Conservation (phyloP, 768 basidiomycete species). For the Butyriboletus loyo region DNA sequence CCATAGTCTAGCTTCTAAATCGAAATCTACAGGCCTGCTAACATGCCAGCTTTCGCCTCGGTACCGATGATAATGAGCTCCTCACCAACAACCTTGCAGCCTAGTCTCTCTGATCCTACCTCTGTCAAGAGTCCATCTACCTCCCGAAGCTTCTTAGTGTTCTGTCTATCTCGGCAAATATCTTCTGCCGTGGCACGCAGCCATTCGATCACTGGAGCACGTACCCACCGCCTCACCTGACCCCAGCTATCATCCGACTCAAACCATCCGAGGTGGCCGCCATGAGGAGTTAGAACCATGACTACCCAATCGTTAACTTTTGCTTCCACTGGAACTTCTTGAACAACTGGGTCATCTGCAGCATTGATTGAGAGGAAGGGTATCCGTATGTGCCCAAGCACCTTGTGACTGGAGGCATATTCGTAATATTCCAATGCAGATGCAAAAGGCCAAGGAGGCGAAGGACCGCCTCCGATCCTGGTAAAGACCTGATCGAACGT, state of each 20-base stretch:
- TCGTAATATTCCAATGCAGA: constrained; percentile 46
- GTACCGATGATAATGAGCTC: constrained; percentile 53
- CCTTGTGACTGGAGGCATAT: constrained; percentile 58
- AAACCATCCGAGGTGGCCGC: constrained; percentile 87
- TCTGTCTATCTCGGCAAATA: constrained; percentile 37
- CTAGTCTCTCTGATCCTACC: constrained; percentile 51
- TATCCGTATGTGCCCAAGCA: constrained; percentile 57
- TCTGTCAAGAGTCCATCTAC: constrained; percentile 62
- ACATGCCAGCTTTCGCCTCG: constrained; percentile 49
- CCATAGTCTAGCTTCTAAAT: constrained; percentile 13
- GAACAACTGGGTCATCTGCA: constrained; percentile 74
- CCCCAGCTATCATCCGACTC: constrained; percentile 41
- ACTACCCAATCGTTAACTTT: constrained; percentile 52
- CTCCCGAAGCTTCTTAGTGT: constrained; percentile 39
- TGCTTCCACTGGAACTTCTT: constrained; percentile 55
- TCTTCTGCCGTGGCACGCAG: constrained; percentile 55
- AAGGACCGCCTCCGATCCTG: constrained; percentile 64
- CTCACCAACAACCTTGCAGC: constrained; percentile 55
- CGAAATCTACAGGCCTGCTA: constrained; percentile 54
- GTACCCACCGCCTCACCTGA: constrained; percentile 55
- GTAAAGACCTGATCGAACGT: constrained; percentile 65
- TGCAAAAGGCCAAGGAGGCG: constrained; percentile 50
- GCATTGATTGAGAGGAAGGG: constrained; percentile 77
- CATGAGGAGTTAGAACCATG: constrained; percentile 59
- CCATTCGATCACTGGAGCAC: constrained; percentile 73